A percentile compares a stretch with the other conserved stretches of the same genome.
Evolutionary conservation across 768 basidiomycete species (phyloP).

Genomic region (Suillus tomentosus): DNA sequence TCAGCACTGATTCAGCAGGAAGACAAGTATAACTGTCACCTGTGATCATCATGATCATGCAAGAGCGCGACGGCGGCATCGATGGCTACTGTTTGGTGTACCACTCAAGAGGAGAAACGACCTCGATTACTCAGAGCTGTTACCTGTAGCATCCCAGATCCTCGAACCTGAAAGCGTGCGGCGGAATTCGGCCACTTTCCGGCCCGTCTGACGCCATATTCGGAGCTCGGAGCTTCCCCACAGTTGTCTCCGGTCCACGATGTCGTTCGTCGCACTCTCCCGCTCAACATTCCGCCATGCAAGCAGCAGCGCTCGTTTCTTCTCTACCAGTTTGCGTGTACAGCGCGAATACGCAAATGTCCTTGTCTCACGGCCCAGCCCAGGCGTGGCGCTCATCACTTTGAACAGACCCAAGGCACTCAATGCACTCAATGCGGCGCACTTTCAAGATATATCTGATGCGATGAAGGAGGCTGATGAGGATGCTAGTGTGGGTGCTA

Average conservation of each 20-base stretch:
- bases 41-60: neutral
- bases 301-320: constrained; percentile 17
- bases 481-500: constrained; percentile 74
- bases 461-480: constrained; percentile 71
- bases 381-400: constrained; percentile 75
- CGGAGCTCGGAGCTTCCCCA: neutral
- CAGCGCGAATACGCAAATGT: constrained; percentile 58
- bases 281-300: constrained; percentile 14
- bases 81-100: neutral
- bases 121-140: neutral
- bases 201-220: neutral
- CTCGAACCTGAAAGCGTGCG: no score
- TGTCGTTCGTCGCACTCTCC: constrained; percentile 20
- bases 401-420: constrained; percentile 89
- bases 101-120: neutral
- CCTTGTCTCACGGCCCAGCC: constrained; percentile 66
- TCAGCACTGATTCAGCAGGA: neutral
- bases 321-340: constrained; percentile 32
- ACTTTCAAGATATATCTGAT: constrained; percentile 81
- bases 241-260: constrained; percentile 10
- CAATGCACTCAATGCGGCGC: constrained; percentile 81
- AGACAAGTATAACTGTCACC: neutral
- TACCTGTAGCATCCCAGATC: no score
- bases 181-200: neutral
- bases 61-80: neutral